Percentiles rank a stretch among this genome's conserved stretches.
Evolutionary conservation across 192 early-diverging fungal genomes (phyloP).

Genomic region (Physocladia obscura): DNA sequence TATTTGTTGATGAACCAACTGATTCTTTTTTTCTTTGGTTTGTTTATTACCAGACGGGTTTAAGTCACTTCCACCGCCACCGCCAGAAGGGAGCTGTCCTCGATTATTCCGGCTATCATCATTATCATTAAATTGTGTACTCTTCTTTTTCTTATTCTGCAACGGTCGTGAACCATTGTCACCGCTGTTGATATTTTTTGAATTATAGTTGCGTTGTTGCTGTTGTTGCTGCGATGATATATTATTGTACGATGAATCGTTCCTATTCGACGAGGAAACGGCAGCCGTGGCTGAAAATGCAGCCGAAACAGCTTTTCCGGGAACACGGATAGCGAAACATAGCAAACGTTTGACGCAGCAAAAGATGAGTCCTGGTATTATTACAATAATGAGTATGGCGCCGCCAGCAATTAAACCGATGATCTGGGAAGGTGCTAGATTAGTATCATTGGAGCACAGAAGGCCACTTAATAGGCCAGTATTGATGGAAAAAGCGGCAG

Average conservation of each 20-base stretch:
- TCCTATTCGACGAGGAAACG: neutral
- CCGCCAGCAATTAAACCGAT: constrained; percentile 13
- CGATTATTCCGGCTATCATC: no score
- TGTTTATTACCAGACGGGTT: no score
- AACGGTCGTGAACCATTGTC: neutral
- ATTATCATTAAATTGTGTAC: no score
- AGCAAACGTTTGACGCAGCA: neutral
- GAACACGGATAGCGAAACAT: neutral
- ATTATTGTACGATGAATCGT: neutral
- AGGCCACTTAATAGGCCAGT: no score
- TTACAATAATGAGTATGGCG: constrained; percentile 2
- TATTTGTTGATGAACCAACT: no score
- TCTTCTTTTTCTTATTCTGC: neutral
- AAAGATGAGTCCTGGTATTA: constrained; percentile 1
- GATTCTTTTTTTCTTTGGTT: no score
- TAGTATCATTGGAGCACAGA: no score
- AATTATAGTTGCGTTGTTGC: neutral
- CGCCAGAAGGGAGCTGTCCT: no score
- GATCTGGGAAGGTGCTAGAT: constrained; percentile 1
- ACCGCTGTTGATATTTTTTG: neutral
- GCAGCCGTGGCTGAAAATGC: neutral
- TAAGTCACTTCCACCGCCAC: no score
- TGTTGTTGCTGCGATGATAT: neutral
- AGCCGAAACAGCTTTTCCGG: neutral
- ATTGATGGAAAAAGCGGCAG: no score